These are phyloP conservation scores for Candida tammaniensis DNA, from an alignment of 805 yeast genomes.

Conservation along the genomic window DNA sequence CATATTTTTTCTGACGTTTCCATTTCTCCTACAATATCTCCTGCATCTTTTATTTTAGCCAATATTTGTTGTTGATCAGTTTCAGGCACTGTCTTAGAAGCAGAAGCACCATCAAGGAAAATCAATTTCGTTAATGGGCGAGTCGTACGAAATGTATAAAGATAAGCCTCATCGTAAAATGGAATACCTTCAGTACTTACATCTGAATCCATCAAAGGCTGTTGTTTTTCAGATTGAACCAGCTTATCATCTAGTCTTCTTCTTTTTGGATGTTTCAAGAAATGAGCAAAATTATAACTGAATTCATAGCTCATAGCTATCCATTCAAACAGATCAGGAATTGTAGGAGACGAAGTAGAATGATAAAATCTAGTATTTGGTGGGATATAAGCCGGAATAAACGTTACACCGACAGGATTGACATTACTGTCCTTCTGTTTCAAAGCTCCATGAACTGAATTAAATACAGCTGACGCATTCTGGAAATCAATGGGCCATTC, in stretches of 20 bases:
- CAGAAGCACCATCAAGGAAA: constrained; percentile 66
- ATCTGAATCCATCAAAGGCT: not conserved
- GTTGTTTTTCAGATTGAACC: too few species aligned
- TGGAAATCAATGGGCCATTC: constrained; percentile 47
- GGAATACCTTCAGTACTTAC: not conserved
- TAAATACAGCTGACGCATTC: constrained; percentile 57
- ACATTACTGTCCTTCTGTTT: constrained; percentile 51
- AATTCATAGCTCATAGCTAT: constrained; percentile 63
- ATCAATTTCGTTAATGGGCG: constrained; percentile 49
- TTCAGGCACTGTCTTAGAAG: constrained; percentile 61
- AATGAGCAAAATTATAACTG: constrained; percentile 46
- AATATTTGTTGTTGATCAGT: constrained; percentile 49
- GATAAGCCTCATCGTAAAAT: constrained; percentile 12
- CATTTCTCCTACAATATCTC: constrained; percentile 35
- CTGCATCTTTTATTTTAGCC: constrained; percentile 18
- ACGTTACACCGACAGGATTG: constrained; percentile 55
- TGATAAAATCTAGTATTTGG: constrained; percentile 58
- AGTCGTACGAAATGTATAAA: constrained; percentile 47
- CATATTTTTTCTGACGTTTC: constrained; percentile 51
- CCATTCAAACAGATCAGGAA: constrained; percentile 57
- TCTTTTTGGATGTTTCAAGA: not conserved
- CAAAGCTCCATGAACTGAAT: constrained; percentile 50
- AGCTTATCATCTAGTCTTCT: too few species aligned
- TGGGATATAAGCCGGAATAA: constrained; percentile 59
- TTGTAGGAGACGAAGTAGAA: constrained; percentile 36